Evolutionary conservation across 2,329 filamentous ascomycete genomes (phyloP).

Genomic region (Capronia americana): DNA sequence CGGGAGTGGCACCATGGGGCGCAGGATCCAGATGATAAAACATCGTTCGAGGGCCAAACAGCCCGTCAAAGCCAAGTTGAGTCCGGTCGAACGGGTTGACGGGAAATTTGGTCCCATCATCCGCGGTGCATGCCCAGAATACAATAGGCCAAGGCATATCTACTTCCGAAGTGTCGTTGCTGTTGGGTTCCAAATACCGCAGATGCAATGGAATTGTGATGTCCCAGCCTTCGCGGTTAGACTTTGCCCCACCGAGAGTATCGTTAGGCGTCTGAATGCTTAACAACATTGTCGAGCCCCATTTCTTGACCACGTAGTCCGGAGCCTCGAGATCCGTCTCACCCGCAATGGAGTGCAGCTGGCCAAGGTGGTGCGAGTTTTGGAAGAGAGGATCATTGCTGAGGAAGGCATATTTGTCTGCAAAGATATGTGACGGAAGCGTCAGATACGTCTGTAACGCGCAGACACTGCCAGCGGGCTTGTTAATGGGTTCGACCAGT

Average conservation of each 20-base stretch:
- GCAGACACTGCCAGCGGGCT: constrained; percentile 63
- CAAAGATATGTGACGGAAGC: constrained; percentile 79
- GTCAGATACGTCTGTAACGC: constrained; percentile 80
- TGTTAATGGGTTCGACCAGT: constrained; percentile 54
- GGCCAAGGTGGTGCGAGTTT: constrained; percentile 75
- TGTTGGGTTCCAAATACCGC: constrained; percentile 73
- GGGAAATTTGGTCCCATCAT: constrained; percentile 65
- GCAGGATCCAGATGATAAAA: constrained; percentile 78
- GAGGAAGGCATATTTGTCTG: constrained; percentile 82
- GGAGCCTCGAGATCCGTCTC: constrained; percentile 91
- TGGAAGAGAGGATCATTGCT: constrained; percentile 69
- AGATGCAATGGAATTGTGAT: constrained; percentile 77
- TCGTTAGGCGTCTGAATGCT: constrained; percentile 67
- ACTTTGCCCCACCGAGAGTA: constrained; percentile 23
- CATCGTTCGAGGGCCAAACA: constrained; percentile 77
- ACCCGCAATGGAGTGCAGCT: constrained; percentile 71
- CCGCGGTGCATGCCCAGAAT: constrained; percentile 85
- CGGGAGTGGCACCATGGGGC: constrained; percentile 40
- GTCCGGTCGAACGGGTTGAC: constrained; percentile 83
- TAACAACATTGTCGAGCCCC: constrained; percentile 81
- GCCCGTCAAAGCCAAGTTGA: constrained; percentile 82
- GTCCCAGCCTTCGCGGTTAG: constrained; percentile 41
- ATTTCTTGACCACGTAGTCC: constrained; percentile 74
- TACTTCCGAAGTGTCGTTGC: constrained; percentile 49
- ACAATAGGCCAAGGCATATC: constrained; percentile 80